phyloP scores from a whole-genome alignment of 805 yeast species.

The Metschnikowia henanensis region DNA sequence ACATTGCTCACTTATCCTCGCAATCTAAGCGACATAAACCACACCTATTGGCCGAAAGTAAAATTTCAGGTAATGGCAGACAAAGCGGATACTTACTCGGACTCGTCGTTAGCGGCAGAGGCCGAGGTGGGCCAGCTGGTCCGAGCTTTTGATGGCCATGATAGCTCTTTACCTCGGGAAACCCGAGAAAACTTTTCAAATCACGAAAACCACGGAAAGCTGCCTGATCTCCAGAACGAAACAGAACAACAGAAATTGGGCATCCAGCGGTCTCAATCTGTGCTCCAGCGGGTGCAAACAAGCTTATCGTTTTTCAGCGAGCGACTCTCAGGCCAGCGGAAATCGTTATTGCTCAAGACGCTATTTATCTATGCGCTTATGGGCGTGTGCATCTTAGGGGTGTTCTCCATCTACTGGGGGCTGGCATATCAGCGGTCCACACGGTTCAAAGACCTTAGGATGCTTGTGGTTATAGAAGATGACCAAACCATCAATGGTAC shows the following conservation, averaged over 20 bases:
- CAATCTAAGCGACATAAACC: too few relatives aligned
- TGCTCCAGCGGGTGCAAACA: slow-evolving; percentile 25
- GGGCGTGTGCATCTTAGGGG: slow-evolving; percentile 36
- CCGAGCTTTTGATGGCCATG: slow-evolving; percentile 1
- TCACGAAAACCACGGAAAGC: too few relatives aligned
- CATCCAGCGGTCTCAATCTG: slow-evolving; percentile 10
- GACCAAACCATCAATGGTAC: slow-evolving; percentile 22
- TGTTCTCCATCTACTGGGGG: slow-evolving; percentile 52
- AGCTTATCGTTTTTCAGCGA: slow-evolving; percentile 34
- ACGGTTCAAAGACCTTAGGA: slow-evolving; percentile 32
- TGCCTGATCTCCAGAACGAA: not conserved
- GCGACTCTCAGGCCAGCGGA: slow-evolving; percentile 23
- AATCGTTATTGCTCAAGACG: slow-evolving; percentile 18
- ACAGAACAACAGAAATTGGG: slow-evolving; percentile 4
- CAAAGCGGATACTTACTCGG: not conserved
- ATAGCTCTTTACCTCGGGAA: too few relatives aligned
- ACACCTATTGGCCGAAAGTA: too few relatives aligned
- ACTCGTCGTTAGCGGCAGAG: not conserved
- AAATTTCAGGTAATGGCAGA: not conserved
- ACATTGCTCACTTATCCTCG: too few relatives aligned
- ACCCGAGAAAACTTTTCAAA: too few relatives aligned
- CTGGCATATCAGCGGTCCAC: slow-evolving; percentile 33
- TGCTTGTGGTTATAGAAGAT: slow-evolving; percentile 42
- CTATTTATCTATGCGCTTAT: slow-evolving; percentile 28
- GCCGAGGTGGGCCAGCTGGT: not conserved